Percentiles rank a stretch among this genome's conserved stretches.
Conservation (phyloP, 495 filamentous ascomycete species). For the Podospora didyma region DNA sequence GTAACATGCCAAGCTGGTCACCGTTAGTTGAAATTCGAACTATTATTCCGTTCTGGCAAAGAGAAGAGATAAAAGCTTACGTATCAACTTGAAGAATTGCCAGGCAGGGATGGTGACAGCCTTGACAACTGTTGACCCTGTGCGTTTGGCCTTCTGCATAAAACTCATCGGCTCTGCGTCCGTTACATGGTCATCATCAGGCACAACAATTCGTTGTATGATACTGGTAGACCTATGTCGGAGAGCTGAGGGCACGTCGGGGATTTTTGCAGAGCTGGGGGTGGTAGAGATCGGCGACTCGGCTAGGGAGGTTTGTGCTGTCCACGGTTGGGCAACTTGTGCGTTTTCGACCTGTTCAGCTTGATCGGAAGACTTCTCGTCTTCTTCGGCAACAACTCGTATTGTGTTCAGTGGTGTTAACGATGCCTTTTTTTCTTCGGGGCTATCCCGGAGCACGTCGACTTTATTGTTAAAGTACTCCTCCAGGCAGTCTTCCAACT, state of each 20-base stretch:
- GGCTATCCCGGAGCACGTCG: slow-evolving; percentile 73
- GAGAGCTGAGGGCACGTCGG: slow-evolving; percentile 16
- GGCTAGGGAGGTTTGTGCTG: slow-evolving; percentile 18
- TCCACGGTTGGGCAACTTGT: slow-evolving; percentile 28
- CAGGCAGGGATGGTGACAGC: slow-evolving; percentile 95
- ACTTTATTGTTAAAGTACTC: slow-evolving; percentile 93
- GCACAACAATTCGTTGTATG: slow-evolving; percentile 45
- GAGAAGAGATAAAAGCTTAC: slow-evolving; percentile 41
- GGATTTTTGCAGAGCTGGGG: slow-evolving; percentile 10
- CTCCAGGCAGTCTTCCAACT: slow-evolving; percentile 86
- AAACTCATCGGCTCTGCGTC: slow-evolving; percentile 37
- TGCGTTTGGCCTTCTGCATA: slow-evolving; percentile 35
- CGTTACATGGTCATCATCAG: slow-evolving; percentile 25
- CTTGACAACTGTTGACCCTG: slow-evolving; percentile 56
- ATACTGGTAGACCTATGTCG: slow-evolving; percentile 45
- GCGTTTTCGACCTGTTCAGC: slow-evolving; percentile 9
- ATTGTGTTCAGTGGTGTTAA: slow-evolving; percentile 29
- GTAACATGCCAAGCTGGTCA: slow-evolving; percentile 67
- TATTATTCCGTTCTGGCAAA: neutral
- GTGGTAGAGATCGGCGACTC: slow-evolving; percentile 20
- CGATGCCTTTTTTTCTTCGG: slow-evolving; percentile 47
- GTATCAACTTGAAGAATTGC: slow-evolving; percentile 93
- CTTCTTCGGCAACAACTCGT: slow-evolving; percentile 33
- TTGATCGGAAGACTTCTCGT: slow-evolving; percentile 10
- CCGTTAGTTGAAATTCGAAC: neutral